These are phyloP conservation scores for Leucosporidium scottii DNA, from an alignment of 768 basidiomycete species.

Conservation along the genomic window DNA sequence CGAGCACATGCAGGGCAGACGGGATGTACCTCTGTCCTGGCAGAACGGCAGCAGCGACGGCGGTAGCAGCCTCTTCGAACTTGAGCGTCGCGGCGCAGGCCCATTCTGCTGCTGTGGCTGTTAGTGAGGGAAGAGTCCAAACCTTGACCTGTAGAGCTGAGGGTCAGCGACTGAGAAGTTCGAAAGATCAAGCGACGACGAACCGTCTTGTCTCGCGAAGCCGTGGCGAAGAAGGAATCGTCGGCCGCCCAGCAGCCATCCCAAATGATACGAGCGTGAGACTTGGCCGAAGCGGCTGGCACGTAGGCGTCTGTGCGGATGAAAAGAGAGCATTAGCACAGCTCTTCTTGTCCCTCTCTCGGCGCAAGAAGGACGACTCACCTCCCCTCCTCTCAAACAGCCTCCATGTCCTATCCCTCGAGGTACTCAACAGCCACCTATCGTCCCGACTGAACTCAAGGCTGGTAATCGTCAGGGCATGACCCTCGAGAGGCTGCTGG, in stretches of 20 bases:
- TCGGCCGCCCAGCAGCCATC: slow-evolving; percentile 81
- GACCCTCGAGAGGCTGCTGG: slow-evolving; percentile 69
- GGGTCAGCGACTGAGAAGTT: no score
- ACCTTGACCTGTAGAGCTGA: slow-evolving; percentile 75
- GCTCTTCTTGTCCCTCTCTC: no score
- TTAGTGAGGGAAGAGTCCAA: slow-evolving; percentile 49
- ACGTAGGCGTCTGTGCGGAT: slow-evolving; percentile 52
- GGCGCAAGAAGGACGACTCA: slow-evolving; percentile 40
- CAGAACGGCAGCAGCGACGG: slow-evolving; percentile 58
- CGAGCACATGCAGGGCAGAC: not conserved
- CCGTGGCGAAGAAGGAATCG: slow-evolving; percentile 77
- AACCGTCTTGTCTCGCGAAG: slow-evolving; percentile 90
- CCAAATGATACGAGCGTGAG: slow-evolving; percentile 90
- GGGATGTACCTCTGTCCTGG: slow-evolving; percentile 28
- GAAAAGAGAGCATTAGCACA: not conserved
- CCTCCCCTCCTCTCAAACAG: slow-evolving; percentile 55
- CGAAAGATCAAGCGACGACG: no score
- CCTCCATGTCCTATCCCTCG: slow-evolving; percentile 87
- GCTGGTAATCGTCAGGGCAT: slow-evolving; percentile 79
- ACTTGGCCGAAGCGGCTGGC: slow-evolving; percentile 60
- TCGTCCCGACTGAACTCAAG: slow-evolving; percentile 80
- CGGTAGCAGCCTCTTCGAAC: slow-evolving; percentile 69
- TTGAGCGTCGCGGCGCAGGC: slow-evolving; percentile 54
- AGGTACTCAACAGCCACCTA: slow-evolving; percentile 67
- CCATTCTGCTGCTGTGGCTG: slow-evolving; percentile 48